Evolutionary conservation across 1,284 basidiomycete species (phyloP), one percentile per base, ranked within the genome.

Genomic region (Sphagnurus paluster): DNA sequence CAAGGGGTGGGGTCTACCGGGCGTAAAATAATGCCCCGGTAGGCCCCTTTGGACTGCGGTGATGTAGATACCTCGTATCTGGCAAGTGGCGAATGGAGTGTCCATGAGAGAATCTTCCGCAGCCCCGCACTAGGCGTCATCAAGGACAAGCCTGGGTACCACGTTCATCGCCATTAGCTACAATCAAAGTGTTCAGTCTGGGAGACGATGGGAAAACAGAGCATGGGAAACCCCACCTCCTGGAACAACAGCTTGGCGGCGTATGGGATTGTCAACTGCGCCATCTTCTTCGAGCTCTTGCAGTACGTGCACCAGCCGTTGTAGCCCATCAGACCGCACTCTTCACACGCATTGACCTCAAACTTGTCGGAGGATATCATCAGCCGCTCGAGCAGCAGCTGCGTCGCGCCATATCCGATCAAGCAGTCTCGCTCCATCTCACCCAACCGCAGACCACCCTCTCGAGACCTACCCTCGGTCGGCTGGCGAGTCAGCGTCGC

Each of bases 381-480:
- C 13, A 99, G 78, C 16, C 97, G 87, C 69, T 98, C 97, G 6
- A 99, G 80, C 16, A 99, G 73, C 35, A 99, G 78, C 62, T 99
- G 96, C 1, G 95, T 97, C 1, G 97, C 97, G 16, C 95, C 95
- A 59, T 98, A 96, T 42, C 93, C 93, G 60, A 95, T 94, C 21
- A 95, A 74, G 65, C 93, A 99, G 68, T 99, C 97, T 41, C 97
- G 87, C 64, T 99, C 97, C 97, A 99, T 99, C 72, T 99, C 97
- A 48, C 97, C 97, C 13, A 99, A 76, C 48, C 97, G 91, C 54
- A 99, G 73, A 53, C 97, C 97, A 61, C 97, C 97, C 68, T 99
- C 97, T 50, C 97, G 84, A 38, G 93, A 97, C 46, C 97, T 85
- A 70, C 97, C 97, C 71, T 99, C 97, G 1, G 97, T 99, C 1